A percentile compares a stretch with the other conserved stretches of the same genome.
Evolutionary conservation across 352 stramenopile genomes (phyloP).

Genomic region (Phytopythium ostracodes): DNA sequence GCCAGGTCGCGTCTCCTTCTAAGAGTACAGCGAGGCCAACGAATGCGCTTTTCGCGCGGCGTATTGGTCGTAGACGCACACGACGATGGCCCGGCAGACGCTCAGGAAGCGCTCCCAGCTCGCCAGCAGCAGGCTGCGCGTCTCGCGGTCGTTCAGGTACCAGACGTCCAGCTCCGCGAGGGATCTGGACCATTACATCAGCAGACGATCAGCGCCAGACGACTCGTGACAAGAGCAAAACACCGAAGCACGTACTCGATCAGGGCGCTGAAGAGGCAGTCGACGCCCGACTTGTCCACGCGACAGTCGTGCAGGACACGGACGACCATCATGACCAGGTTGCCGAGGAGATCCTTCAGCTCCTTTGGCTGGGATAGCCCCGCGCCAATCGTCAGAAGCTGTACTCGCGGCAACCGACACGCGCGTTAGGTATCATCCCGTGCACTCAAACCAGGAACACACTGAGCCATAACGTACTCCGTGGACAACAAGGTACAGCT

Average conservation of each 20-base stretch:
- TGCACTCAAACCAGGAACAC: not conserved
- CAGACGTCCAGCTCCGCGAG: conserved; percentile 59
- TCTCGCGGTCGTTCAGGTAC: conserved; percentile 69
- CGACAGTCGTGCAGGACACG: conserved; percentile 59
- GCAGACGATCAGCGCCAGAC: not conserved
- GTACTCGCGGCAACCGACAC: conserved; percentile 4
- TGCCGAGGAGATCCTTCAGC: conserved; percentile 61
- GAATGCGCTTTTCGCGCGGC: not conserved
- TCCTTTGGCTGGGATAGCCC: conserved; percentile 75
- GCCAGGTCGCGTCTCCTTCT: not conserved
- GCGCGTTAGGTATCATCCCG: not conserved
- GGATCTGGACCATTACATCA: conserved; percentile 16
- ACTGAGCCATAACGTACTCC: conserved; percentile 19
- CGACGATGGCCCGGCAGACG: conserved; percentile 43
- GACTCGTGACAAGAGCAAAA: not conserved
- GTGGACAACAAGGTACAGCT: conserved; percentile 63
- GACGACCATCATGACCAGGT: conserved; percentile 56
- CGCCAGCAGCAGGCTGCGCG: conserved; percentile 42
- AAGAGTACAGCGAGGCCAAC: not conserved
- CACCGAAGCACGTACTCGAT: conserved; percentile 38
- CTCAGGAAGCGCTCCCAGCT: conserved; percentile 76
- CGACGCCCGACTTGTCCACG: conserved; percentile 31
- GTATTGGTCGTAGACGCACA: conserved; percentile 51
- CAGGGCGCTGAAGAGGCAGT: conserved; percentile 58
- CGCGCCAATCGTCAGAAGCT: conserved; percentile 63